Conservation (phyloP, 2,329 filamentous ascomycete species). For the Botrytis elliptica region DNA sequence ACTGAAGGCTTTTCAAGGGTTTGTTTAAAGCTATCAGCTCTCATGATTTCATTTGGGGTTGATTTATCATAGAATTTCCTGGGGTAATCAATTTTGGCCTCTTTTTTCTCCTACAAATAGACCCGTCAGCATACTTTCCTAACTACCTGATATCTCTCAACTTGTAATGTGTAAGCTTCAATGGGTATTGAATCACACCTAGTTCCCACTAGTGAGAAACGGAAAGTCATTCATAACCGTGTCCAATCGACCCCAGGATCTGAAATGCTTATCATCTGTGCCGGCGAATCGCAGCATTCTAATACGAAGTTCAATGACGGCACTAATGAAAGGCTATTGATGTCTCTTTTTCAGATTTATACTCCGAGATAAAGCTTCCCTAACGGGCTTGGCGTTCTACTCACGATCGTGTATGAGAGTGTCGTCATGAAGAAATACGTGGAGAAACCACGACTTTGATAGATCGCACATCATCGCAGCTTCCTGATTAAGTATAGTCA, state of each 20-base stretch:
- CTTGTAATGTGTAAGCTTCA: not conserved
- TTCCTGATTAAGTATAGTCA: constrained; percentile 19
- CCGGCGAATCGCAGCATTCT: not conserved
- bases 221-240: not conserved
- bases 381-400: not conserved
- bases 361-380: constrained; percentile 1
- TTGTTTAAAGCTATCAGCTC: not conserved
- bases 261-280: not conserved
- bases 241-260: not conserved
- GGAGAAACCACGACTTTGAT: constrained; percentile 1
- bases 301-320: not conserved
- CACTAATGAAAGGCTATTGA: not conserved
- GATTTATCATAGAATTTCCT: not conserved
- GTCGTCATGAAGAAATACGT: not conserved
- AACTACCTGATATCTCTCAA: not conserved
- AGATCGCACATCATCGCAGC: constrained; percentile 1
- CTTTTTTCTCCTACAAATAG: not conserved
- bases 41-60: not conserved
- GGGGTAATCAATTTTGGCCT: not conserved
- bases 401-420: not conserved
- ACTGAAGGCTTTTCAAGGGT: not conserved
- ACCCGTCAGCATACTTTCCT: not conserved
- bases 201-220: not conserved
- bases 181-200: not conserved
- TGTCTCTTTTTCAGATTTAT: not conserved